Percentiles rank a stretch among this genome's conserved stretches.
Conservation (phyloP, 768 basidiomycete genomes). For the Rhodosporidiobolus sp. region DNA sequence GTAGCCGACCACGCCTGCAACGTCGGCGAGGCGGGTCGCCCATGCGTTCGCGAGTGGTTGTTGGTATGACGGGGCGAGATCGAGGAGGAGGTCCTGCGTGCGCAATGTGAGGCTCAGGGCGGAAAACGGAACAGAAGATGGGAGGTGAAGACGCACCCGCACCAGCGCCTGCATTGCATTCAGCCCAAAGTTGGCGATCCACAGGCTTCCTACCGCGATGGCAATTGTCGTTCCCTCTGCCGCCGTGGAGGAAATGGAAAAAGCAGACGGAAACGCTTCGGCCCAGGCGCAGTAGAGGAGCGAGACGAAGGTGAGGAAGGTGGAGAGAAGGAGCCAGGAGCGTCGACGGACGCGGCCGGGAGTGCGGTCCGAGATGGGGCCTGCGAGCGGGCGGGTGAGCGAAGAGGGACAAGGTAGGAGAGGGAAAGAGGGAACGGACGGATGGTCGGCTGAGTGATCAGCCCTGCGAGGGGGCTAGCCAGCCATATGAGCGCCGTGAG, state of each 20-base stretch:
- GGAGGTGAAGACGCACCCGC: background rate
- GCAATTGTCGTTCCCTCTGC: conserved; percentile 62
- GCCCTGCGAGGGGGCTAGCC: conserved; percentile 85
- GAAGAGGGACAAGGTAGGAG: conserved; percentile 2
- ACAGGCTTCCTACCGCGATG: conserved; percentile 87
- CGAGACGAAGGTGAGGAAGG: conserved; percentile 70
- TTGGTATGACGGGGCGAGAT: conserved; percentile 83
- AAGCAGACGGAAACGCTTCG: conserved; percentile 67
- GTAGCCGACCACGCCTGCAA: conserved; percentile 91
- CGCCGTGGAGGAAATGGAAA: conserved; percentile 79
- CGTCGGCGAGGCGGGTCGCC: conserved; percentile 92
- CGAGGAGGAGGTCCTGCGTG: conserved; percentile 63
- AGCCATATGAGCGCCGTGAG: conserved; percentile 91
- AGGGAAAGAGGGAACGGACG: conserved; percentile 64
- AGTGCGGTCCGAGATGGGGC: conserved; percentile 94
- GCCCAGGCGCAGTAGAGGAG: conserved; percentile 82
- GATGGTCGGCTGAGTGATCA: conserved; percentile 92
- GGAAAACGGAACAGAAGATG: conserved; percentile 52
- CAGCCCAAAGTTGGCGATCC: conserved; percentile 88
- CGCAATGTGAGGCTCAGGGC: background rate
- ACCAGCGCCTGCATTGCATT: conserved; percentile 66
- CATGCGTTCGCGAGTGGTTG: conserved; percentile 91
- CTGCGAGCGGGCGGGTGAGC: conserved; percentile 50
- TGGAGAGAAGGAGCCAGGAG: conserved; percentile 84
- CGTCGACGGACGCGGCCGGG: conserved; percentile 86